Conservation (phyloP, 768 basidiomycete species). For the Crassisporium funariophilum region DNA sequence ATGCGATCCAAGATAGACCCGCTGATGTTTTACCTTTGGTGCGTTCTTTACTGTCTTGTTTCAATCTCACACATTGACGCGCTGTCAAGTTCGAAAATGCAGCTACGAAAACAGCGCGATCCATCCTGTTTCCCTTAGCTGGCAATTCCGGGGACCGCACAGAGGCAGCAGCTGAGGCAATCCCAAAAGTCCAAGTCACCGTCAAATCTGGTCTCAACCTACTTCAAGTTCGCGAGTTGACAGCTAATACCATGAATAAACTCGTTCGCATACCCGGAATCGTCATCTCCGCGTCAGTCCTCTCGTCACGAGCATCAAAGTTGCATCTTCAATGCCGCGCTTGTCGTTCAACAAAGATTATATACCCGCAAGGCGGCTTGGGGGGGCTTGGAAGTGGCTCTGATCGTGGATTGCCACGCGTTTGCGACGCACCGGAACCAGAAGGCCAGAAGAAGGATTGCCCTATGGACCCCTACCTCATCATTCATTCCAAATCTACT, state of each 20-base stretch:
- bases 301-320: conserved; percentile 91
- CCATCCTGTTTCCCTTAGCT: conserved; percentile 82
- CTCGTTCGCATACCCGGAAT: conserved; percentile 97
- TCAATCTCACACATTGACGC: neutral
- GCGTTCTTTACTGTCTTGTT: conserved; percentile 23
- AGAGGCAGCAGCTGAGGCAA: conserved; percentile 42
- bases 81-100: conserved; percentile 86
- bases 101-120: conserved; percentile 79
- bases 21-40: conserved; percentile 89
- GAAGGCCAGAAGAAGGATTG: conserved; percentile 94
- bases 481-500: conserved; percentile 90
- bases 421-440: conserved; percentile 79
- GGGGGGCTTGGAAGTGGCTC: conserved; percentile 88
- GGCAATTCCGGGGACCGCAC: conserved; percentile 46
- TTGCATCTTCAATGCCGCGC: conserved; percentile 92
- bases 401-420: conserved; percentile 82
- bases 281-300: conserved; percentile 93
- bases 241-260: conserved; percentile 92
- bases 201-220: conserved; percentile 90
- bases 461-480: conserved; percentile 93
- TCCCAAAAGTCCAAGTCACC: conserved; percentile 80
- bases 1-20: conserved; percentile 86
- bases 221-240: conserved; percentile 91
- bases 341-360: conserved; percentile 77
- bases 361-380: conserved; percentile 76